Percentiles rank a stretch among this genome's conserved stretches.
Evolutionary conservation across 208 protist genomes (phyloP).

Genomic region (Angomonas deanei): DNA sequence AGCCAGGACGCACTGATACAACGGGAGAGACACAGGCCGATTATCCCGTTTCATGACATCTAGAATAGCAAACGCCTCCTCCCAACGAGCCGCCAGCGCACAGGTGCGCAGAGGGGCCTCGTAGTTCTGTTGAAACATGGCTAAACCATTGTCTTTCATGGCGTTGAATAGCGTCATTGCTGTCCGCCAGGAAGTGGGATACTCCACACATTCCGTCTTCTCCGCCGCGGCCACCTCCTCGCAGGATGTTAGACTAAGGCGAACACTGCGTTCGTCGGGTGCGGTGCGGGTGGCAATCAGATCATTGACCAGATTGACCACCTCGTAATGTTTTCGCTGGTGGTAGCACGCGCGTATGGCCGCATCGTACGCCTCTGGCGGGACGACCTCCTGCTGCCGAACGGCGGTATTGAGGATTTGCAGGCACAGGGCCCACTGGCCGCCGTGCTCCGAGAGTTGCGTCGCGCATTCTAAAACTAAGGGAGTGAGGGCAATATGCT

Average conservation of each 20-base stretch:
- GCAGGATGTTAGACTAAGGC: conserved; percentile 33
- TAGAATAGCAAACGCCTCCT: conserved; percentile 38
- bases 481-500: conserved; percentile 42
- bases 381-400: conserved; percentile 36
- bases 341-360: conserved; percentile 55
- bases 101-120: conserved; percentile 64
- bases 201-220: background rate
- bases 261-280: conserved; percentile 62
- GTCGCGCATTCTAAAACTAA: conserved; percentile 41
- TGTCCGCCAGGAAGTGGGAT: conserved; percentile 28
- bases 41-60: conserved; percentile 41
- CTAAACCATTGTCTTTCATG: conserved; percentile 49
- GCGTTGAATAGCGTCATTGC: conserved; percentile 50
- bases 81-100: conserved; percentile 47
- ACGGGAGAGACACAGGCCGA: conserved; percentile 38
- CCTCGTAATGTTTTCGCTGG: conserved; percentile 22
- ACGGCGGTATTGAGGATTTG: conserved; percentile 33
- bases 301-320: conserved; percentile 37
- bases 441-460: conserved; percentile 39
- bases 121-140: conserved; percentile 68
- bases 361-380: conserved; percentile 61
- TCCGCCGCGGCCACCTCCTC: conserved; percentile 50
- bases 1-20: conserved; percentile 39
- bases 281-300: conserved; percentile 43
- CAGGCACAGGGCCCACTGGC: conserved; percentile 48